Evolutionary conservation across 1,284 basidiomycete genomes (phyloP), one percentile per base, ranked within the genome.

Genomic region (Hymenochaete sp.): DNA sequence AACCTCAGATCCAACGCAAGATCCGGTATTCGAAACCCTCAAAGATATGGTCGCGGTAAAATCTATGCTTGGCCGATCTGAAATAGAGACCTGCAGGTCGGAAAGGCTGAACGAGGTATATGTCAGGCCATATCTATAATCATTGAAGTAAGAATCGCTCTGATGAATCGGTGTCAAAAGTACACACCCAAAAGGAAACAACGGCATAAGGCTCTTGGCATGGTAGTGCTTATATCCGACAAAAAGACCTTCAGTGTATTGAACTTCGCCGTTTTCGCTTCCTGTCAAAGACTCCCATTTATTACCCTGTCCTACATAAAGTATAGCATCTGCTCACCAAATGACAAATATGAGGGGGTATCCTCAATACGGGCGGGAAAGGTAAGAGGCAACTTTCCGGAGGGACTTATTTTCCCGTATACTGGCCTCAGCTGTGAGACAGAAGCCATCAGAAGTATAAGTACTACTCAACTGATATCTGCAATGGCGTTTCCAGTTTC

Each of bases 201-300:
- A 61, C 1, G 83, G 75, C 45, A 64, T 62, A 41, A 84, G 68
- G 42, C 58, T 66, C 47, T 68, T 68, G 44, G 74, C 72, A 39
- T 79, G 73, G 57, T 79, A 82, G 55, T 77, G 68, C 60, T 82
- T 84, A 61, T 87, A 87, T 33, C 83, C 82, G 13, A 82, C 78
- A 53, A 77, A 81, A 1, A 83, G 55, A 57, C 78, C 78, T 59
- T 82, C 79, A 10, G 72, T 66, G 55, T 80, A 80, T 51, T 77
- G 66, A 26, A 81, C 77, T 56, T 80, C 73, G 27, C 77, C 77
- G 47, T 81, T 70, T 57, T 79, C 77, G 51, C 76, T 77, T 35
- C 64, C 43, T 44, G 22, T 32, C 31, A 18, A 11, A 18, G 11
- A 18, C 7, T 4, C 5, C 14, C 13, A 35, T 5, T 35, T 35